These are phyloP conservation scores for Scytalidium lignicola DNA, from an alignment of 2,329 filamentous ascomycete genomes.

Conservation along the genomic window DNA sequence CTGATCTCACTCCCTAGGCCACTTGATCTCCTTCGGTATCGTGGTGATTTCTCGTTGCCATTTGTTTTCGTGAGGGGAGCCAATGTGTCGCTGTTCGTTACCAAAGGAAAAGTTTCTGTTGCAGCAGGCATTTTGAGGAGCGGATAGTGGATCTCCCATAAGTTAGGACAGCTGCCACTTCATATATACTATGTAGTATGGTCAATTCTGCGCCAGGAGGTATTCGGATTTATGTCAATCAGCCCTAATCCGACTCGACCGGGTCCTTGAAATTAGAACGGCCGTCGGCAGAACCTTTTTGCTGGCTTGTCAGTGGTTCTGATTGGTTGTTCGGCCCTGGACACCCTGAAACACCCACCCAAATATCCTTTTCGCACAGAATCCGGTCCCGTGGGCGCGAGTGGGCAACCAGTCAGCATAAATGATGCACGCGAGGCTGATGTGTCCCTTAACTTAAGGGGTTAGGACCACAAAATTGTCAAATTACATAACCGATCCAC, in stretches of 20 bases:
- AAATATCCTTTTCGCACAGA: not conserved
- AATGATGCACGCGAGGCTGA: no score
- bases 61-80: conserved; percentile 13
- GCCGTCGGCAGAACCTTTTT: not conserved
- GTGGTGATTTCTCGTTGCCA: conserved; percentile 15
- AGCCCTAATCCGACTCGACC: not conserved
- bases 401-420: no score
- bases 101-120: conserved; percentile 23
- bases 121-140: conserved; percentile 1
- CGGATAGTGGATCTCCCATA: not conserved
- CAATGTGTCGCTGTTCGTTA: conserved; percentile 20
- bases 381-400: no score
- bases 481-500: no score
- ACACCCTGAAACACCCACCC: not conserved
- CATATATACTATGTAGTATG: not conserved
- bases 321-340: not conserved
- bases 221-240: not conserved
- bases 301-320: not conserved
- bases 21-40: conserved; percentile 38
- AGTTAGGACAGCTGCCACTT: not conserved
- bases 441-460: no score
- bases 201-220: not conserved
- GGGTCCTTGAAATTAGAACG: not conserved
- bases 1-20: conserved; percentile 45
- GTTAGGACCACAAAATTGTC: no score